Conservation (phyloP, 805 yeast species). For the Pichia rugopelliculosa region DNA sequence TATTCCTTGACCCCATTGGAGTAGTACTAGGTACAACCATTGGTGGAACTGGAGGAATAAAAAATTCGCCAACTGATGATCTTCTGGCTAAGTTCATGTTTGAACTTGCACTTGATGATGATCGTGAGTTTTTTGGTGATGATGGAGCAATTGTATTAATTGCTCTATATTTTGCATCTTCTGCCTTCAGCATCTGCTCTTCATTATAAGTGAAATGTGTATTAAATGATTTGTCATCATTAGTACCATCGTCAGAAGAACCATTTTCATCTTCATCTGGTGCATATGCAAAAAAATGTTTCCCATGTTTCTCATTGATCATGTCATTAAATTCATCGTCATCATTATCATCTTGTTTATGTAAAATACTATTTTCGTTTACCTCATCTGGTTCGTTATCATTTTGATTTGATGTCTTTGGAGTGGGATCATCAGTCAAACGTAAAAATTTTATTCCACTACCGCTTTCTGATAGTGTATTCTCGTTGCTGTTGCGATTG, state of each 20-base stretch:
- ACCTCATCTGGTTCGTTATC: background rate
- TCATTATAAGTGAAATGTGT: conserved; percentile 62
- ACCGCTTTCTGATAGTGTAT: background rate
- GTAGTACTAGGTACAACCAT: conserved; percentile 15
- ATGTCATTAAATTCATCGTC: background rate
- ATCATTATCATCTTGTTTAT: background rate
- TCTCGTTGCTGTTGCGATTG: background rate
- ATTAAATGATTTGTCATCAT: conserved; percentile 12
- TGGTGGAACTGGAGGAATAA: conserved; percentile 35
- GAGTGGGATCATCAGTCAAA: conserved; percentile 1
- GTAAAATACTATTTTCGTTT: background rate
- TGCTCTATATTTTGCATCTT: conserved; percentile 60
- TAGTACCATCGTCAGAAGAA: conserved; percentile 8
- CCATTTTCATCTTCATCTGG: conserved; percentile 11
- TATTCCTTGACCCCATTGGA: conserved; percentile 9
- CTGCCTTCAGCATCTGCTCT: conserved; percentile 55
- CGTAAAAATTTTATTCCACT: background rate
- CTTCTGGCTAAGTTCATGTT: conserved; percentile 18
- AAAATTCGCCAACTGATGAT: conserved; percentile 30
- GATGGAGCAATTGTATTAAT: conserved; percentile 36
- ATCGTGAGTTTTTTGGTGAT: conserved; percentile 23
- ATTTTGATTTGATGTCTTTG: background rate
- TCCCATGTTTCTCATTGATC: background rate
- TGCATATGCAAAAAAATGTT: conserved; percentile 4
- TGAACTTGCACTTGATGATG: conserved; percentile 20